Conservation (phyloP, 163 green algal genomes). For the Coccomyxa subellipsoidea region DNA sequence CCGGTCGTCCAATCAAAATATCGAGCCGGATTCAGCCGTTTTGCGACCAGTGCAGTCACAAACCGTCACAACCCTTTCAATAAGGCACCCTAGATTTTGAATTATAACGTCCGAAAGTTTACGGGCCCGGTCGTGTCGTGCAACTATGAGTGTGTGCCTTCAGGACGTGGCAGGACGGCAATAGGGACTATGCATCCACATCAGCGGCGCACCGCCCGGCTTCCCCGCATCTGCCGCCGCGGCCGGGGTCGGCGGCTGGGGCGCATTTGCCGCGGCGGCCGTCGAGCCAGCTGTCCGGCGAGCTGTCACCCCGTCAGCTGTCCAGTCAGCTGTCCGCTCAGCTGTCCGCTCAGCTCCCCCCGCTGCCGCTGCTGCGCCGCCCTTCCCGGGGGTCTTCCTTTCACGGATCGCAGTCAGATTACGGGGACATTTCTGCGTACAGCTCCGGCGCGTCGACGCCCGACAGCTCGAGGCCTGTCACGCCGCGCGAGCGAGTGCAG, state of each 20-base stretch:
- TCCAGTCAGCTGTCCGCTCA: not conserved
- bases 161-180: not conserved
- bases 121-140: too few species aligned
- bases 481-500: constrained; percentile 20
- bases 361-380: not conserved
- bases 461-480: not conserved
- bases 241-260: not conserved
- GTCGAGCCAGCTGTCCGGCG: not conserved
- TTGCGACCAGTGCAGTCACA: too few species aligned
- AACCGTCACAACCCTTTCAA: too few species aligned
- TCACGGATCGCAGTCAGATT: not conserved
- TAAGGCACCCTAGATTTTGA: too few species aligned
- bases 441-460: not conserved
- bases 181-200: too few species aligned
- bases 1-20: too few species aligned
- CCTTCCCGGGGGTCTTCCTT: not conserved
- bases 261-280: not conserved
- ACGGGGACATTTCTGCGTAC: not conserved
- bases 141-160: not conserved
- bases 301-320: not conserved
- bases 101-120: too few species aligned
- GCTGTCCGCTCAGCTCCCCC: not conserved
- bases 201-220: not conserved
- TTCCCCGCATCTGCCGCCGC: not conserved
- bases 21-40: too few species aligned